phyloP scores from a whole-genome alignment of 345 rosid genomes.

The Trapa incisa region DNA sequence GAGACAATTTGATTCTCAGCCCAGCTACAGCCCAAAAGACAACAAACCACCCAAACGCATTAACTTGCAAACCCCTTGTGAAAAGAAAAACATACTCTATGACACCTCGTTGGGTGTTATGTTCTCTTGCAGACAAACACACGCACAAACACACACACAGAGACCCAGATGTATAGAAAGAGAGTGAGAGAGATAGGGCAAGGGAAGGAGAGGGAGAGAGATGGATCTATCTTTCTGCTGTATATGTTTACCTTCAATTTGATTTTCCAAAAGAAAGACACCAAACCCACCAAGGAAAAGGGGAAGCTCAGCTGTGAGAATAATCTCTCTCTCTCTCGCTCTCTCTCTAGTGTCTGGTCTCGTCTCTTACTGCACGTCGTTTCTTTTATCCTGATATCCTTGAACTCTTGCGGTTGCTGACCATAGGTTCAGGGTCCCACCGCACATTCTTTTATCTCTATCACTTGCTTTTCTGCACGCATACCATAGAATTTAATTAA shows the following conservation, averaged over 20 bases:
- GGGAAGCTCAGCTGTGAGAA: not conserved
- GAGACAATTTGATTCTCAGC: slow-evolving; percentile 1
- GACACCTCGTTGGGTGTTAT: not conserved
- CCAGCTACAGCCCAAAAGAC: slow-evolving; percentile 3
- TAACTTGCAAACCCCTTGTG: not conserved
- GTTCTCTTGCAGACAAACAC: not conserved
- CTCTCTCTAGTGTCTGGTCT: too few species aligned
- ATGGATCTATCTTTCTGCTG: slow-evolving; percentile 4
- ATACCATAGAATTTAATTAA: too few species aligned
- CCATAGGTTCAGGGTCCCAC: slow-evolving; percentile 1
- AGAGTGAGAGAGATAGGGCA: not conserved
- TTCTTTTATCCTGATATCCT: too few species aligned
- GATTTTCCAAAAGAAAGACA: slow-evolving; percentile 1
- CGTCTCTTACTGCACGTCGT: too few species aligned
- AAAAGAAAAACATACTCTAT: not conserved
- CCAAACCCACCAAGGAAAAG: not conserved
- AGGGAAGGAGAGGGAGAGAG: not conserved
- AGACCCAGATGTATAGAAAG: not conserved
- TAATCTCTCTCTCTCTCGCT: not conserved
- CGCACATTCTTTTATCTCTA: slow-evolving; percentile 2
- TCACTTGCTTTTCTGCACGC: not conserved
- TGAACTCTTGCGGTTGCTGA: too few species aligned
- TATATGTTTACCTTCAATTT: not conserved
- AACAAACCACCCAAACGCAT: slow-evolving; percentile 1
- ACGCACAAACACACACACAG: too few species aligned